Base-by-base conservation (phyloP, 192 early-diverging fungal genomes). In the Coemansia sp. region DNA sequence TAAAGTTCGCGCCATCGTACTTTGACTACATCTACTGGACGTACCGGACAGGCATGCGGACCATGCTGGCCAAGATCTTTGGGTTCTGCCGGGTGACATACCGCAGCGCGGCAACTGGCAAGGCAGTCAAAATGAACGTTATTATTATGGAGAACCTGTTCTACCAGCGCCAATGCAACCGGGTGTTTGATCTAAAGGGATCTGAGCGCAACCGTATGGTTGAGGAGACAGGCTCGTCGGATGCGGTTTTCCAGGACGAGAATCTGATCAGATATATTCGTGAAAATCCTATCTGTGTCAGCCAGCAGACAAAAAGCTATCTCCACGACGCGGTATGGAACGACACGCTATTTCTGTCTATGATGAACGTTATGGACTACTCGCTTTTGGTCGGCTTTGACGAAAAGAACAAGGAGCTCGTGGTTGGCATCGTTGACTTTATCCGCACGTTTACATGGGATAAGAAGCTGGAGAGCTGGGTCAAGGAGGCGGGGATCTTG, bases 391-490 rank as follows among this genome's bases (percentile, higher is more conserved):
- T 99, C 11, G 97, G 95, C 4, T 92, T 99, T 62, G 94, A 97
- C 57, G 92, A 91, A 46, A 85, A 90, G 8, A 85, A 78, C 12
- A 87, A 91, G 42, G 93, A 99, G 80, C 79, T 99, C 8, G 91
- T 98, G 41, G 92, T 97, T n/a, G 97, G 97, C 6, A 98, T 99
- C 60, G 95, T 99, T 78, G 97, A 99, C 72, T 98, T 94, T 82
- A 97, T 98, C 49, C 90, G 96, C 52, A 95, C 94, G 8, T 99
- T 96, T 74, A 99, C 96, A 0, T 99, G 96, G 95, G 97, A 99
- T 74, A 99, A 99, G 83, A 94, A 94, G 78, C 72, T 99, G 16
- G 97, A 99, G 73, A 94, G 90, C 62, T 97, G 95, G 95, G 96
- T 99, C 41, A 99, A 99, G 77, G 96, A 97, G 69, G 87, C 94